Evolutionary conservation across 1,139 yeast genomes (phyloP), one percentile per base, ranked within the genome.

Genomic region (Tardiomyces blankii): DNA sequence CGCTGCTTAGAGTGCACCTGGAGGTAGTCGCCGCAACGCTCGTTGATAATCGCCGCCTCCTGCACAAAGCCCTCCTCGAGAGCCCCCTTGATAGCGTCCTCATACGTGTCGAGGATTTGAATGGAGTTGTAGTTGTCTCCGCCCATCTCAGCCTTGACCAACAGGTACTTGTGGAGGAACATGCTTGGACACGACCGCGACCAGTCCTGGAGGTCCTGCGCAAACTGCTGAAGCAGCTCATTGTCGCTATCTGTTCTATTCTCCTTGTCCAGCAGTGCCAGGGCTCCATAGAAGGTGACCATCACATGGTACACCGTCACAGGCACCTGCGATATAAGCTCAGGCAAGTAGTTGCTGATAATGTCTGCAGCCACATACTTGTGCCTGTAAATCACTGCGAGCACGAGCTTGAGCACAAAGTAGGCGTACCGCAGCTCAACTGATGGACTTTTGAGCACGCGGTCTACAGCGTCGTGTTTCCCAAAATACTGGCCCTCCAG

Each of bases 21-120:
- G 13, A 75, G 55, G 76, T 77, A 75, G 14, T 59, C 60, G 1
- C 74, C 77, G 59, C 79, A 74, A 18, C 71, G 60, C 43, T 70
- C 70, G 49, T 69, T 64, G 4, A 67, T 67, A 52, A 70, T 57
- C 1, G 74, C 78, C 4, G 67, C 67, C 45, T 73, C 78, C 38
- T 66, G 62, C 54, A 65, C 59, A 28, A 64, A 57, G 2, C 65
- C 64, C 33, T 58, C 51, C 14, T 54, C 53, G 14, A 60, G 56
- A 1, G 77, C 73, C 3, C 50, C 46, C 19, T 68, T 72, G 18
- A 75, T 64, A 0, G 79, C 73, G 38, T 66, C 72, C 49, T 74
- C 77, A 55, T 70, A 76, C 14, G 62, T 52, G 48, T 75, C 80
- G 14, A 76, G 56, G 2, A 69, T 61, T 21, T 62, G 67, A 38